Percentiles rank a stretch among this genome's conserved stretches.
Conservation (phyloP, 2,329 filamentous ascomycete genomes). For the Penicillium italicum region DNA sequence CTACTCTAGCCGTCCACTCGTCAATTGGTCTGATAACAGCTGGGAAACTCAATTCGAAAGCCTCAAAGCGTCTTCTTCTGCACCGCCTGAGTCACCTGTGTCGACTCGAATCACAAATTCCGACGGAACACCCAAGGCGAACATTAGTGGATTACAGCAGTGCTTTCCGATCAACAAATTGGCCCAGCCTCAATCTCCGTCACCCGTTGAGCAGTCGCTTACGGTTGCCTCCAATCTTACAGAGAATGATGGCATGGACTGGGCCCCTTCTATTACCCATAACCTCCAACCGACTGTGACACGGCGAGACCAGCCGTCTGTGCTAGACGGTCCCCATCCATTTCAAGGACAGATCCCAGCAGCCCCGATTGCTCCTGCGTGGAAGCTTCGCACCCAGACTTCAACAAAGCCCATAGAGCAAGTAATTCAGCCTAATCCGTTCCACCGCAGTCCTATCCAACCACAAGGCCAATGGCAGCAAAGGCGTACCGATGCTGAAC, state of each 20-base stretch:
- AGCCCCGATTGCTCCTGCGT: conserved; percentile 40
- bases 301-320: conserved; percentile 28
- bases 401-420: conserved; percentile 35
- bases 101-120: conserved; percentile 7
- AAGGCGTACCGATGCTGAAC: conserved; percentile 19
- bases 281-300: conserved; percentile 33
- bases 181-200: conserved; percentile 27
- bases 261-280: conserved; percentile 46
- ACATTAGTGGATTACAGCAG: conserved; percentile 15
- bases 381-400: conserved; percentile 37
- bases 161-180: conserved; percentile 44
- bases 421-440: conserved; percentile 37
- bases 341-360: conserved; percentile 45
- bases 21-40: conserved; percentile 41
- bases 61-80: conserved; percentile 18
- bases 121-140: conserved; percentile 15
- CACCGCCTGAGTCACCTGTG: conserved; percentile 13
- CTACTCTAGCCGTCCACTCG: conserved; percentile 41
- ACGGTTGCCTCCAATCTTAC: conserved; percentile 37
- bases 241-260: conserved; percentile 48
- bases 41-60: conserved; percentile 28
- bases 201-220: conserved; percentile 20
- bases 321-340: conserved; percentile 37
- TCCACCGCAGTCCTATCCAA: conserved; percentile 32
- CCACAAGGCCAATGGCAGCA: conserved; percentile 22